Percentiles rank a stretch among this genome's conserved stretches.
phyloP scores from a whole-genome alignment of 129 eudicot species.

The Pittosporum tobira region DNA sequence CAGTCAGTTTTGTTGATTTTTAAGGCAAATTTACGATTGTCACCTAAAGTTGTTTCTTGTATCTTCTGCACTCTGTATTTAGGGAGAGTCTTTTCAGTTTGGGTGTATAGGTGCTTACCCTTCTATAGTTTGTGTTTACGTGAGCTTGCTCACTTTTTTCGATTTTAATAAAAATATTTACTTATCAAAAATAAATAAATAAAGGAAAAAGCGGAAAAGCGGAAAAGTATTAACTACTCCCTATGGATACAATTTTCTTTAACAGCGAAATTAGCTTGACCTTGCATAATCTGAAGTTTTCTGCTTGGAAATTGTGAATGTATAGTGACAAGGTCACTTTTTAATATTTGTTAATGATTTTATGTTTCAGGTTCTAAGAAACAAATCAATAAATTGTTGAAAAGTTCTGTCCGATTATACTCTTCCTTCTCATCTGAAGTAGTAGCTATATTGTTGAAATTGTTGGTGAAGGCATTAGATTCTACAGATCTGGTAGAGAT shows the following conservation, averaged over 20 bases:
- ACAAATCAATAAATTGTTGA: constrained; percentile 38
- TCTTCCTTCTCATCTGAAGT: constrained; percentile 62
- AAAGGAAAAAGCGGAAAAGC: too few relatives aligned
- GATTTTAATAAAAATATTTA: too few relatives aligned
- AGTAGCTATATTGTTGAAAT: constrained; percentile 43
- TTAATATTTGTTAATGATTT: not conserved
- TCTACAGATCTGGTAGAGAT: constrained; percentile 28
- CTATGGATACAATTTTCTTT: not conserved
- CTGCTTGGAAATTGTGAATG: not conserved
- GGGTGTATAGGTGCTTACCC: too few relatives aligned
- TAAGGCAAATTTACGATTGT: too few relatives aligned
- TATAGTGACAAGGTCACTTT: not conserved
- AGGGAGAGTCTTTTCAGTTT: too few relatives aligned
- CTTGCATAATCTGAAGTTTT: not conserved
- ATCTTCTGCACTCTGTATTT: too few relatives aligned
- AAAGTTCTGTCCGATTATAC: constrained; percentile 51
- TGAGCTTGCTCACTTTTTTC: too few relatives aligned
- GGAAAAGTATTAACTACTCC: too few relatives aligned
- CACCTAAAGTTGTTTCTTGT: too few relatives aligned
- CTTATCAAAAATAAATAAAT: too few relatives aligned
- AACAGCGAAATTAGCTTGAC: not conserved
- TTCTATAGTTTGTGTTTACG: too few relatives aligned
- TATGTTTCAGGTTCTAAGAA: constrained; percentile 56
- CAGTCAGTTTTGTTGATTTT: too few relatives aligned
- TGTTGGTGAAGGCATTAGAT: constrained; percentile 48